Evolutionary conservation across 2,329 filamentous ascomycete genomes (phyloP), one percentile per base, ranked within the genome.

Genomic region (Stromatinia cepivora): DNA sequence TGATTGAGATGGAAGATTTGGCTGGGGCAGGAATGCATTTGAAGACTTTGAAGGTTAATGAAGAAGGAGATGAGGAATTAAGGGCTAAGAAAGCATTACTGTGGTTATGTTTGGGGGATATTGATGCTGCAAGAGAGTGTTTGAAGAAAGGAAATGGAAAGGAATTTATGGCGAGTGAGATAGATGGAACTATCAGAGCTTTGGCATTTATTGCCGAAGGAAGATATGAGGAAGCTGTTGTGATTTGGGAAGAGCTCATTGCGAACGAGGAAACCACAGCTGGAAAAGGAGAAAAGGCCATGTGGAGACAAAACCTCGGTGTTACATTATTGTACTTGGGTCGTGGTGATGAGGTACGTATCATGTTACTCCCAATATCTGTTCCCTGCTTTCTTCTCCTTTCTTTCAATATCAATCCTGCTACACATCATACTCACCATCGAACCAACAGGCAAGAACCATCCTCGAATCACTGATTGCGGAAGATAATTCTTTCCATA

Each of bases 1-100:
- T 95, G 39, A 84, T 94, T 8, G 92, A 95, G 79, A 96, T 97
- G 89, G 92, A 93, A 11, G 94, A 99, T 77, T 78, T 96, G 0
- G 88, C 91, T 3, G 92, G 92, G 6, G 95, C 94, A 0, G 88
- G 86, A 1, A 83, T 90, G 42, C 93, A 96, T 75, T 81, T 99
- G 2, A 82, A 83, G 28, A 87, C 84, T 4, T 79, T 97, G 20
- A 81, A 70, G 13, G 31, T 72, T 5, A 34, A 28, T 17, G 78
- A 63, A 79, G 78, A 22, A 74, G 76, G 77, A 76, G 79, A 28
- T 80, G 81, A 79, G 74, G 79, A 79, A 4, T 22, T 70, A 3
- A 52, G 61, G 10, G 79, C 84, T 17, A 82, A 86, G 6, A 84
- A 83, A 71, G 86, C 90, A 3, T 82, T 98, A 50, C 80, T 97